phyloP scores from a whole-genome alignment of 305 asterid species.

The Solanum hybrid region DNA sequence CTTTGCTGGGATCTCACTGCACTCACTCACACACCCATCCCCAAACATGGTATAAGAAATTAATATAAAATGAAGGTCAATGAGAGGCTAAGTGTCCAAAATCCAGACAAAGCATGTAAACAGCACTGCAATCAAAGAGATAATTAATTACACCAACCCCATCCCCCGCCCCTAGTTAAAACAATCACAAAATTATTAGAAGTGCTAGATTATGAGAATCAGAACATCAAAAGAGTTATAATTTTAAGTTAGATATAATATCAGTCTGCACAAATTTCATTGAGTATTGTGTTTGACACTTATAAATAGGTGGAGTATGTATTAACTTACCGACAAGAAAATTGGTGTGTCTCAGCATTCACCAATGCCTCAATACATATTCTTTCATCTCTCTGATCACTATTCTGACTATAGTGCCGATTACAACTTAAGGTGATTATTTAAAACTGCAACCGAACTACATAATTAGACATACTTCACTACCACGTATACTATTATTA shows the following conservation, averaged over 20 bases:
- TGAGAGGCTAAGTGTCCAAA: not conserved
- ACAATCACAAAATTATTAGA: not conserved
- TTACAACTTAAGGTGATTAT: not conserved
- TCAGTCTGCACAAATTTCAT: not conserved
- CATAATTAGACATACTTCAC: not conserved
- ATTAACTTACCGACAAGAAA: not conserved
- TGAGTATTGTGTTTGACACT: not conserved
- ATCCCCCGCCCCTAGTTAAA: not conserved
- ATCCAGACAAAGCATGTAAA: not conserved
- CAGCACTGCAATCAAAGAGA: not conserved
- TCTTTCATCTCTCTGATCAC: not conserved
- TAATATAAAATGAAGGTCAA: not conserved
- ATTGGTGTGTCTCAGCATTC: not conserved
- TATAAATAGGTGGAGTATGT: not conserved
- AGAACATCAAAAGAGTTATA: not conserved
- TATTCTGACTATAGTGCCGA: not conserved
- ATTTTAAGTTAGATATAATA: not conserved
- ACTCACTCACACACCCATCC: slow-evolving; percentile 1
- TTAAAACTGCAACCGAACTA: not conserved
- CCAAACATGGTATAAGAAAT: not conserved
- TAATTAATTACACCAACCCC: not conserved
- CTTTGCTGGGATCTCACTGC: slow-evolving; percentile 46
- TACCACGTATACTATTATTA: not conserved
- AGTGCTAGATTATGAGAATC: not conserved
- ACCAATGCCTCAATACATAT: not conserved